phyloP scores from a whole-genome alignment of 352 stramenopile species.

The Blastocystis hominis region DNA sequence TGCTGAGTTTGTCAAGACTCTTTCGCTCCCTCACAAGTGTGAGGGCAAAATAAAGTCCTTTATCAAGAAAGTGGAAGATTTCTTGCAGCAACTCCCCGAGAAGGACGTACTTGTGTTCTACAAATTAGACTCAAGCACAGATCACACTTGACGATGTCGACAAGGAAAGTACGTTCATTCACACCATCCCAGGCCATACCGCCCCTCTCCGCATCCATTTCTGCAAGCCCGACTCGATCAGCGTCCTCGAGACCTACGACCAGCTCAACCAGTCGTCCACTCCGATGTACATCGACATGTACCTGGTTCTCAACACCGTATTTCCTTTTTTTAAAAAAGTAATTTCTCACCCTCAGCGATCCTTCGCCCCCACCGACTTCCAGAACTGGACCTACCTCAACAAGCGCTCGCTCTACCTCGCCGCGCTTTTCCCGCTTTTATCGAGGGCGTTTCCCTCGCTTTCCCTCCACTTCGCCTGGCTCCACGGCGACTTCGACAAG shows the following conservation, averaged over 20 bases:
- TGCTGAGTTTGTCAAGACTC: conserved; percentile 5
- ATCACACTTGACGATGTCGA: background rate
- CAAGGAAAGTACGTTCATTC: background rate
- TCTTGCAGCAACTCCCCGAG: background rate
- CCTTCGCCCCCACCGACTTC: background rate
- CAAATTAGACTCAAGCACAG: background rate
- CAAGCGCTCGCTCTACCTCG: background rate
- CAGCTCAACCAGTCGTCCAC: background rate
- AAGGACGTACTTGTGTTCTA: conserved; percentile 26
- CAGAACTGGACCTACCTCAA: conserved; percentile 27
- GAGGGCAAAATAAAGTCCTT: background rate
- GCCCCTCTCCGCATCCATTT: background rate
- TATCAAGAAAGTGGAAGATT: conserved; percentile 1
- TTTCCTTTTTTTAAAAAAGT: background rate
- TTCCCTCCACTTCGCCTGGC: background rate
- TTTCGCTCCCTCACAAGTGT: background rate
- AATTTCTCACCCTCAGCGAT: background rate
- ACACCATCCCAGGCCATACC: background rate
- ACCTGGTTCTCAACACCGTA: background rate
- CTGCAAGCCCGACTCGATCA: background rate
- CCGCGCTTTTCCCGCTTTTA: background rate
- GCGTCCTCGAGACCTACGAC: background rate
- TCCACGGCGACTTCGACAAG: conserved; percentile 37
- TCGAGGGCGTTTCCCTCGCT: background rate
- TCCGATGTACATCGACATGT: conserved; percentile 17